phyloP scores from a whole-genome alignment of 2,329 filamentous ascomycete species.

The Exophiala phaeomuriformis region DNA sequence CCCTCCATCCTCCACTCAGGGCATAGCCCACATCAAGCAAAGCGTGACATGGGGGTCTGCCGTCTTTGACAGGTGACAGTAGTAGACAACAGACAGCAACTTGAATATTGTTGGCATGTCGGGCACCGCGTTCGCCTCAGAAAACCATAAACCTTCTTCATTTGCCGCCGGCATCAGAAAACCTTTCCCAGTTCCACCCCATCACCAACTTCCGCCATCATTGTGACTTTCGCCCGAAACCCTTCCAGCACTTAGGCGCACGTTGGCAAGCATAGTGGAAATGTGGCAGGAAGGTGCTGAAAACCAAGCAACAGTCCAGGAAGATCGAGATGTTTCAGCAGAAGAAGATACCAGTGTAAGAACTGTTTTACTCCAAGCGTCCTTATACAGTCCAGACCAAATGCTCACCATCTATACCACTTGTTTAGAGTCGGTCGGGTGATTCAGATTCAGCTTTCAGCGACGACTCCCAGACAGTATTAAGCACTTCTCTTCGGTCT shows the following conservation, averaged over 20 bases:
- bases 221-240: too few species aligned
- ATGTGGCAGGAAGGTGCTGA: not conserved
- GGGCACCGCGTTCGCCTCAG: too few species aligned
- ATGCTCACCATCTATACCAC: not conserved
- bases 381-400: not conserved
- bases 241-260: not conserved
- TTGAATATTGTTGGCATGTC: too few species aligned
- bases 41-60: too few species aligned
- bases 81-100: too few species aligned
- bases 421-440: not conserved
- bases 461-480: constrained; percentile 5
- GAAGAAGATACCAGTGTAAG: constrained; percentile 1
- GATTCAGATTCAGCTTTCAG: constrained; percentile 9
- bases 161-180: too few species aligned
- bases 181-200: too few species aligned
- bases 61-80: too few species aligned
- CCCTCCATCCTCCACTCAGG: too few species aligned
- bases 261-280: not conserved
- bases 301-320: not conserved
- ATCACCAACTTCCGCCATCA: too few species aligned
- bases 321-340: not conserved
- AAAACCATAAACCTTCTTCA: too few species aligned
- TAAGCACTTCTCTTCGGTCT: constrained; percentile 9
- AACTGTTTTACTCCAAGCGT: not conserved
- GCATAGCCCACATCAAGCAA: too few species aligned